Evolutionary conservation across 2,329 filamentous ascomycete genomes (phyloP), one percentile per base, ranked within the genome.

Genomic region (Ambrosiella beaveri): DNA sequence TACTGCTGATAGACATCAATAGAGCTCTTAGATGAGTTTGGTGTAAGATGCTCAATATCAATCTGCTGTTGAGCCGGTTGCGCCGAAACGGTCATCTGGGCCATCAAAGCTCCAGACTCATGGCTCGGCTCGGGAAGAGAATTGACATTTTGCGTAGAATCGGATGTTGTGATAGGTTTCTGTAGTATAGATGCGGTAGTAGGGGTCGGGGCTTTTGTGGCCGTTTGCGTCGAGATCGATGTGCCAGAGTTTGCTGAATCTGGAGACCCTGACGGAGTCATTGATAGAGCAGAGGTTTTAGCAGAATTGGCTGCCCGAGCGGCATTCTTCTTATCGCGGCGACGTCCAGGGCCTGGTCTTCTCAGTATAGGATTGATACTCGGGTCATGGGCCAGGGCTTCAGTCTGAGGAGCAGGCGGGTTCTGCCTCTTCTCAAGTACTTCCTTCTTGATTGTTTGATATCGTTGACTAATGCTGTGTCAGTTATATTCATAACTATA

Each of bases 341-440:
- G 76, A 50, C 78, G 73, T 11, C 78, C 78, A 2, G 78, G 78
- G 0, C 79, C 79, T 3, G 79, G 78, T 35, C 79, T 73, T 13
- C 78, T 72, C n/a, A 77, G 81, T 63, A 81, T 80, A 55, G 79
- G 79, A 59, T 81, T 80, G 62, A 70, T 57, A 0, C 74, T 75
- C 7, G 78, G 78, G 63, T 81, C 78, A 57, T 45, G 44, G 17
- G 35, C 19, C 17, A 38, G 37, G 35, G 13, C 54, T n/a, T 52
- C 54, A 17, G 41, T 7, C 17, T 35, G 13, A 38, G 54, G 27
- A 13, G 17, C 35, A 8, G 38, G 6, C 11, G 8, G 11, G 68
- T 57, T 15, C 79, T 77, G 15, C 70, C 65, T 64, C 80, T 80
- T 63, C 27, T 27, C 27, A 27, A 27, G 27, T 4, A 27, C 27